Evolutionary conservation across 129 eudicot genomes (phyloP), one percentile per base, ranked within the genome.

Genomic region (Helichrysum umbraculigerum): DNA sequence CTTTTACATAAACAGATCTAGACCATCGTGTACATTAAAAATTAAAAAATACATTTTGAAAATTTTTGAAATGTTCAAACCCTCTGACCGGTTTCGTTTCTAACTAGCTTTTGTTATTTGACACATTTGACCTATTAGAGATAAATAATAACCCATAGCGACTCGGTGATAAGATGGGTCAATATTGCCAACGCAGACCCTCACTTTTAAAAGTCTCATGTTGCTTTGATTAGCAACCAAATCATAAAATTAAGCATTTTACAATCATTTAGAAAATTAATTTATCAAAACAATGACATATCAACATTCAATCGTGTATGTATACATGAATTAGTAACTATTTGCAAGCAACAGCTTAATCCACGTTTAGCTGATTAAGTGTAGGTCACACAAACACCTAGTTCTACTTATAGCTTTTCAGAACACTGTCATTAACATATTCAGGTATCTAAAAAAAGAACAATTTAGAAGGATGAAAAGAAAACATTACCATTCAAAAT

Each of bases 401-500:
- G 34, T 3, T 62, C 62, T 70, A 71, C 63, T 30, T 71, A 10
- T 17, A 50, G 39, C 25, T 51, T 30, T 17, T 71, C 17, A 17
- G 22, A 71, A 29, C 17, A 51, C 20, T 14, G 33, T 44, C 63
- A 28, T 50, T 5, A 39, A 58, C 22, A 34, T 8, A 32, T 19
- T 54, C 17, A 58, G 20, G 47, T n/a, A 58, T 34, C 61, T 20
- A 33, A 19, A 33, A 61, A 73, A 35, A 71, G 66, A 61, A 70
- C 58, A 28, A 71, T 57, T 19, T 64, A 62, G 22, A 66, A 15
- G 22, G 47, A 59, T 37, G 35, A 32, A 30, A 33, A 70, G 59
- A 68, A 71, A 29, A 70, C 58, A 10, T 57, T 85, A 93, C 98
- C 98, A 93, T 84, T 90, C 87, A 66, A 85, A 93, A 81, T 93